Base-by-base conservation (phyloP, 345 rosid species). In the Cochlearia excelsa region DNA sequence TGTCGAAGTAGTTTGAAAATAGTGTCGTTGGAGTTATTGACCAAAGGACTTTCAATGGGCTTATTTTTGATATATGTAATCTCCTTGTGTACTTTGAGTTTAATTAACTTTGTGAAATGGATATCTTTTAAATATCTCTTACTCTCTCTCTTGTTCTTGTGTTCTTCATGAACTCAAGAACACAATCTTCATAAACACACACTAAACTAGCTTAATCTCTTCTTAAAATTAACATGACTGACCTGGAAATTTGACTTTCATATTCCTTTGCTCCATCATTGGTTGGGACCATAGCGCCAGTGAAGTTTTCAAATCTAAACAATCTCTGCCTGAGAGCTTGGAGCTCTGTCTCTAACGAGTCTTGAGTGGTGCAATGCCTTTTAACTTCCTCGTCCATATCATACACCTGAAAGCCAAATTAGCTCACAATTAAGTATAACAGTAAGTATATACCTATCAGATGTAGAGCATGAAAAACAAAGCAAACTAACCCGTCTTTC, bases 341-440 rank as follows among this genome's bases (percentile, higher is more conserved):
- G 61, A 88, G 87, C 77, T 91, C 92, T 72, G 78, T 61, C 74
- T 91, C 95, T 73, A 84, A 73, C 27, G 82, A 85, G 54, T 81
- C 85, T 75, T 86, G 82, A 34, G 81, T 79, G 48, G 79, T 53
- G 40, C 74, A 78, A 71, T 88, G 88, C 73, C 84, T 79, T 71
- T 81, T 88, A 56, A 91, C 86, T 72, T 91, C 89, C 48, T 79
- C 88, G 70, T 82, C 86, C 96, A 86, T 81, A 78, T 86, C 98
- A 78, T 68, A 68, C 54, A 81, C 92, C 98, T 91, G 64, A 38
- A 39, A 37, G 68, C 70, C 52, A 64, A 58, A 71, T 77, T 37
- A 67, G 53, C 30, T 28, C 33, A 60, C 51, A 64, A 9, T 33
- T 63, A 28, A 51, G 60, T 50, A 51, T 9, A 48, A 29, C 27